Conservation (phyloP, 1,284 basidiomycete species). For the Cutaneotrichosporon spelunceum region DNA sequence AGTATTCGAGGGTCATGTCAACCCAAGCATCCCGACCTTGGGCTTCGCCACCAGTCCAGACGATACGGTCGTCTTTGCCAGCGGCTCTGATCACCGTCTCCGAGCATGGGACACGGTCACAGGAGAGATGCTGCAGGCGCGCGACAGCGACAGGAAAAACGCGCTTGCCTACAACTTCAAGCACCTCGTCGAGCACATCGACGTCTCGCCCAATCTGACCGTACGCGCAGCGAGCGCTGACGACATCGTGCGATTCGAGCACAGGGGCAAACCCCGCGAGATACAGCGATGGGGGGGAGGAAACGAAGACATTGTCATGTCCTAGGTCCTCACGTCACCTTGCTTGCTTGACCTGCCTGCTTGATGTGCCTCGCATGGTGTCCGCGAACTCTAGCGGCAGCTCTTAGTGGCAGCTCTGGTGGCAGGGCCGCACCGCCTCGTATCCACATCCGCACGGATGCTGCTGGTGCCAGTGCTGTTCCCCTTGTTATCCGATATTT, state of each 20-base stretch:
- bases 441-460: not conserved
- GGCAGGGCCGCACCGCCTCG: not conserved
- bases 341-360: not conserved
- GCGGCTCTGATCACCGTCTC: constrained; percentile 37
- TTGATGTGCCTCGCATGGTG: not conserved
- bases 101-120: constrained; percentile 37
- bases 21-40: constrained; percentile 25
- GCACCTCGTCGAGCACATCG: constrained; percentile 17
- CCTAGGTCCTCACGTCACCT: not conserved
- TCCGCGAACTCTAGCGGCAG: not conserved
- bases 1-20: constrained; percentile 35
- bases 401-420: not conserved
- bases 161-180: constrained; percentile 11
- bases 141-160: not conserved
- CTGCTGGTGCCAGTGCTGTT: not conserved
- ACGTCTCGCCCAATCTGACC: constrained; percentile 16
- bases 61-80: constrained; percentile 36
- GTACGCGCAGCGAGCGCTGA: constrained; percentile 16
- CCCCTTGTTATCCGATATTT: not conserved
- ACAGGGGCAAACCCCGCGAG: not conserved
- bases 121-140: constrained; percentile 21
- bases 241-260: constrained; percentile 19
- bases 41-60: constrained; percentile 36
- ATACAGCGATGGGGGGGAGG: not conserved
- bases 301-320: not conserved